phyloP scores from a whole-genome alignment of 805 yeast species.

The Metschnikowia gruessii region DNA sequence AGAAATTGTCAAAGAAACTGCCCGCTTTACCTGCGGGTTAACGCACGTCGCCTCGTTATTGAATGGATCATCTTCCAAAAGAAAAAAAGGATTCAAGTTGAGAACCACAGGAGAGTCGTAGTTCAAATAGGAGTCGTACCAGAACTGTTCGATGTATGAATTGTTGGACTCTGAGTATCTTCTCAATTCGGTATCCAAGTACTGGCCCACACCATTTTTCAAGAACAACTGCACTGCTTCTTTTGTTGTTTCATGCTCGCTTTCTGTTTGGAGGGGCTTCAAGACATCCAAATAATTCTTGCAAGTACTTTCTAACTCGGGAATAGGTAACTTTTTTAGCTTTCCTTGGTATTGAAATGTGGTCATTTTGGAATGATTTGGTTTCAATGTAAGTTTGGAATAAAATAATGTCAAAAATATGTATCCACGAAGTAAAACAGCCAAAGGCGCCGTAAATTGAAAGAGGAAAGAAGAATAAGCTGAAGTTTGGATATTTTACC shows the following conservation, averaged over 20 bases:
- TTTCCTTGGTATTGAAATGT: slow-evolving; percentile 60
- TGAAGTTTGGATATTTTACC: background rate
- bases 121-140: slow-evolving; percentile 87
- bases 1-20: slow-evolving; percentile 74
- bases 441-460: background rate
- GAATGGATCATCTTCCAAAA: slow-evolving; percentile 90
- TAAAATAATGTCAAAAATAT: background rate
- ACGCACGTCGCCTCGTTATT: slow-evolving; percentile 48
- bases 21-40: slow-evolving; percentile 67
- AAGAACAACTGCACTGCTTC: slow-evolving; percentile 58
- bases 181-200: slow-evolving; percentile 61
- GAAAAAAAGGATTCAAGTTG: slow-evolving; percentile 85
- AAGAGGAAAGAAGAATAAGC: background rate
- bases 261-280: slow-evolving; percentile 76
- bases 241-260: slow-evolving; percentile 61
- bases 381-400: background rate
- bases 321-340: slow-evolving; percentile 73
- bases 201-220: slow-evolving; percentile 47
- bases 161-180: slow-evolving; percentile 61
- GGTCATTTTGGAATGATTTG: background rate
- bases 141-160: slow-evolving; percentile 88
- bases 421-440: background rate
- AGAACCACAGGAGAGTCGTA: slow-evolving; percentile 90
- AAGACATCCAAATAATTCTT: slow-evolving; percentile 60
- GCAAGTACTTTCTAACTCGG: slow-evolving; percentile 67